phyloP scores from a whole-genome alignment of 306 rosid species.

The Quercus berberidifolia region DNA sequence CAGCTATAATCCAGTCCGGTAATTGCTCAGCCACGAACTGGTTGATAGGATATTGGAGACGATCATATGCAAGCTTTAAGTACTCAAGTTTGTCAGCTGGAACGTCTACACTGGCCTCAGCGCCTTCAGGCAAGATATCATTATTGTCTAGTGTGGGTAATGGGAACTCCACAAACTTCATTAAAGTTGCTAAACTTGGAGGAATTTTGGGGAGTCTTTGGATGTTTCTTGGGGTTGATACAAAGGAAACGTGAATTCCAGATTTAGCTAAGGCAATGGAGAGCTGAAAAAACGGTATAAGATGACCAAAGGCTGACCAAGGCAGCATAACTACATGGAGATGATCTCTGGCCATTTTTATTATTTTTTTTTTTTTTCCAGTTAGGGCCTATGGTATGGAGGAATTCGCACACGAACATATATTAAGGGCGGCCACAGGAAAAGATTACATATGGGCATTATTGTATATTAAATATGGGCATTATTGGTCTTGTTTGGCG shows the following conservation, averaged over 20 bases:
- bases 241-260: conserved; percentile 22
- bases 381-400: too few relatives aligned
- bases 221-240: conserved; percentile 31
- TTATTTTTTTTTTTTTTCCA: neutral
- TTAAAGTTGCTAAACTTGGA: conserved; percentile 9
- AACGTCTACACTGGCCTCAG: conserved; percentile 26
- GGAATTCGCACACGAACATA: too few relatives aligned
- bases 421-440: too few relatives aligned
- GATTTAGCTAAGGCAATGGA: conserved; percentile 31
- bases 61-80: conserved; percentile 13
- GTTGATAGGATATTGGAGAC: conserved; percentile 1
- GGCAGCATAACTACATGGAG: conserved; percentile 28
- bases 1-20: conserved; percentile 32
- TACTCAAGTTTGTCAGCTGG: conserved; percentile 14
- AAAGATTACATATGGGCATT: too few relatives aligned
- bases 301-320: conserved; percentile 35
- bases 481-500: too few relatives aligned
- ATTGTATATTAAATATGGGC: too few relatives aligned
- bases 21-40: neutral
- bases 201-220: conserved; percentile 28
- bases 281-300: conserved; percentile 27
- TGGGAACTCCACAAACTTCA: conserved; percentile 20
- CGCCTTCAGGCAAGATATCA: conserved; percentile 23
- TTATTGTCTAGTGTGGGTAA: conserved; percentile 11
- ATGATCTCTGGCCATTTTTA: conserved; percentile 17